phyloP scores from a whole-genome alignment of 2,329 filamentous ascomycete species.

The Monilinia laxa region DNA sequence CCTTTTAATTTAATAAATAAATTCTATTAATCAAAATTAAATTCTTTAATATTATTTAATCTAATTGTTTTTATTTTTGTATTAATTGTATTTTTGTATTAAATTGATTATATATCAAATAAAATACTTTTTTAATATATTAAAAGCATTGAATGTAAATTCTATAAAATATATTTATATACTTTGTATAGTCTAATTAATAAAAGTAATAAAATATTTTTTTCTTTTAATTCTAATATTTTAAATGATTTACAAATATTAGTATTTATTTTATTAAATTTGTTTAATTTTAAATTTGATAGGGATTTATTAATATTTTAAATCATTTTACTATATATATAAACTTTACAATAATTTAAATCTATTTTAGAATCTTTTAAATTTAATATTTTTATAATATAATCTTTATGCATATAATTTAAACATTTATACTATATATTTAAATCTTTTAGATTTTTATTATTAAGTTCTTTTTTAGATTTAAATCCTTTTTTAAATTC shows the following conservation, averaged over 20 bases:
- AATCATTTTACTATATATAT: too few species aligned
- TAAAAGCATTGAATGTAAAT: neutral
- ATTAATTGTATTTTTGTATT: neutral
- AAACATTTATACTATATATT: too few species aligned
- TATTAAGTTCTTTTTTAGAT: too few species aligned
- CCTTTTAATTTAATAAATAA: neutral
- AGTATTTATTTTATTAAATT: neutral
- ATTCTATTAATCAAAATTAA: neutral
- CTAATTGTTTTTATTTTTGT: neutral
- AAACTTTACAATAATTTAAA: neutral
- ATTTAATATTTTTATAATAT: too few species aligned
- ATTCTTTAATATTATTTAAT: neutral
- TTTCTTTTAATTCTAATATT: neutral
- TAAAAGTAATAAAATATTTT: neutral
- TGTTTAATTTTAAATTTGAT: neutral
- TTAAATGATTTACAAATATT: neutral
- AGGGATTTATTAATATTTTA: too few species aligned
- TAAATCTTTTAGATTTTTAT: too few species aligned
- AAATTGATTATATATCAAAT: neutral
- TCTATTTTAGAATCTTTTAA: neutral
- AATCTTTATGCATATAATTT: too few species aligned
- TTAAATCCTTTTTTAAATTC: neutral
- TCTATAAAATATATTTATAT: neutral
- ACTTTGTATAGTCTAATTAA: fast-evolving
- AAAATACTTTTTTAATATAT: neutral